These are phyloP conservation scores for Penicillium sp. DNA, from an alignment of 2,329 filamentous ascomycete genomes.

Conservation along the genomic window DNA sequence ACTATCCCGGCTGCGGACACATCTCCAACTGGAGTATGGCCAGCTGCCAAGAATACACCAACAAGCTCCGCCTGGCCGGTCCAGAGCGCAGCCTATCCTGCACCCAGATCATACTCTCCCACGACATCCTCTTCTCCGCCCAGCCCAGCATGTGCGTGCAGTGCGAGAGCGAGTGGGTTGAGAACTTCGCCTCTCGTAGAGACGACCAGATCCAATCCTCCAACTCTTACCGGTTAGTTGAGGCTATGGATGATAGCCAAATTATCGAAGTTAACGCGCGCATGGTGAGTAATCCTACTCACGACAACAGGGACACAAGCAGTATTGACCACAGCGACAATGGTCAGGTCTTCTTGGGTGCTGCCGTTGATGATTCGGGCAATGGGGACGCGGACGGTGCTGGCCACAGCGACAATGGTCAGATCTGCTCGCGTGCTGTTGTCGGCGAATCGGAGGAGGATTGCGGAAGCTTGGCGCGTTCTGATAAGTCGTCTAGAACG, in stretches of 20 bases:
- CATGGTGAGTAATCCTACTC: slow-evolving; percentile 1
- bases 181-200: not conserved
- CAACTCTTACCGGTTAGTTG: not conserved
- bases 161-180: slow-evolving; percentile 14
- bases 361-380: not conserved
- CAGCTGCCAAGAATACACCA: slow-evolving; percentile 25
- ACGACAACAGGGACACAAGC: not conserved
- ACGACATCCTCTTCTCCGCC: slow-evolving; percentile 12
- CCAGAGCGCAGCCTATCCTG: slow-evolving; percentile 5
- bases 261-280: slow-evolving; percentile 8
- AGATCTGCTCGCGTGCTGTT: not conserved
- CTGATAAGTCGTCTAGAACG: not conserved
- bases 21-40: slow-evolving; percentile 28
- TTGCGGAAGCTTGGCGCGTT: not conserved
- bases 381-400: not conserved
- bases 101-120: slow-evolving; percentile 2
- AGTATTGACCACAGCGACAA: not conserved
- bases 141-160: slow-evolving; percentile 13
- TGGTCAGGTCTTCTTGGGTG: slow-evolving; percentile 2
- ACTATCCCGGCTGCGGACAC: slow-evolving; percentile 30
- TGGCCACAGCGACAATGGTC: slow-evolving; percentile 5
- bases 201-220: not conserved
- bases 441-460: not conserved
- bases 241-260: slow-evolving; percentile 4
- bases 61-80: slow-evolving; percentile 15